These are phyloP conservation scores for Kappamyces sp. DNA, from an alignment of 192 early-diverging fungal species.

Conservation along the genomic window DNA sequence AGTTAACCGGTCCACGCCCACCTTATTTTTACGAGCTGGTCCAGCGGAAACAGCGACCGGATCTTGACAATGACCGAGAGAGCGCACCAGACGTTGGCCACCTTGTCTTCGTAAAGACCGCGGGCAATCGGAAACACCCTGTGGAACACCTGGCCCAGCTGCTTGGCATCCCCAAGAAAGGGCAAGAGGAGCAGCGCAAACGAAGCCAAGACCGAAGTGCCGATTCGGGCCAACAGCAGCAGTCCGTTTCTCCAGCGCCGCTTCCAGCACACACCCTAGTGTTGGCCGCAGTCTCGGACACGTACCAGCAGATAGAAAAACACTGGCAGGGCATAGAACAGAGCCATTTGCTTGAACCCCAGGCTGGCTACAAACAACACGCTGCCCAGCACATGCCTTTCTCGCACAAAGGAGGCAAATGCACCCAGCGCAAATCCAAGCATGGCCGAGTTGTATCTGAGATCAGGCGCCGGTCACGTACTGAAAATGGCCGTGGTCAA, in stretches of 20 bases:
- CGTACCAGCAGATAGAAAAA: slow-evolving; percentile 84
- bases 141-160: slow-evolving; percentile 68
- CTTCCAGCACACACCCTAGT: background rate
- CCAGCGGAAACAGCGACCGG: slow-evolving; percentile 55
- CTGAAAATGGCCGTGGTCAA: slow-evolving; percentile 98
- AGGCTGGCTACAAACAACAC: slow-evolving; percentile 78
- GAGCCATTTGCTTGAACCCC: slow-evolving; percentile 94
- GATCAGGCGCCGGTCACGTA: slow-evolving; percentile 21
- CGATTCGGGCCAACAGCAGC: slow-evolving; percentile 51
- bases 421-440: slow-evolving; percentile 82
- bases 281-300: slow-evolving; percentile 44
- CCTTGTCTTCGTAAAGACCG: slow-evolving; percentile 97
- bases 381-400: slow-evolving; percentile 63
- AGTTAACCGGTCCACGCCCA: slow-evolving; percentile 19
- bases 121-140: slow-evolving; percentile 89
- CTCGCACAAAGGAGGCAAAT: slow-evolving; percentile 56
- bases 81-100: slow-evolving; percentile 97
- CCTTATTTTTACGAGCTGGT: slow-evolving; percentile 64
- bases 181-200: slow-evolving; percentile 64
- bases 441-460: slow-evolving; percentile 90
- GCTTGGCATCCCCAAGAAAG: slow-evolving; percentile 54
- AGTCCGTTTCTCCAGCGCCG: background rate
- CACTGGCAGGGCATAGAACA: slow-evolving; percentile 87
- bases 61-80: slow-evolving; percentile 79
- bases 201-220: slow-evolving; percentile 62